Percentiles rank a stretch among this genome's conserved stretches.
These are phyloP conservation scores for Wickerhamiella infanticola DNA, from an alignment of 1,139 yeast species.

Conservation along the genomic window DNA sequence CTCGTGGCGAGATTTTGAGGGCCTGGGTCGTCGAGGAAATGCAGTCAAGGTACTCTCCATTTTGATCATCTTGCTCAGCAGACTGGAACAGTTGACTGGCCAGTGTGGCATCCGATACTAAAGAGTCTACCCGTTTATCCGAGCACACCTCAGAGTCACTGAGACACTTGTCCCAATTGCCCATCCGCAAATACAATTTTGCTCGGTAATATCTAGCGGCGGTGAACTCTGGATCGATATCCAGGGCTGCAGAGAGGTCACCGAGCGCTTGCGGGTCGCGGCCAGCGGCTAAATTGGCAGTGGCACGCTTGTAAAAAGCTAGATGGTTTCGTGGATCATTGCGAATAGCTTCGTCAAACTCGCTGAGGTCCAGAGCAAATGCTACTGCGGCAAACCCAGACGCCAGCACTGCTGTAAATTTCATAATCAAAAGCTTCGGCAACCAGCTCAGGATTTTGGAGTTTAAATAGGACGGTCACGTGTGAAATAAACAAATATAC, in stretches of 20 bases:
- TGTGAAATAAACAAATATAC: background rate
- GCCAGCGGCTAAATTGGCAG: constrained; percentile 25
- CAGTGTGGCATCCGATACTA: constrained; percentile 8
- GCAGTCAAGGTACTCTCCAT: constrained; percentile 20
- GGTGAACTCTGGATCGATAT: constrained; percentile 22
- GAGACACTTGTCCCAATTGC: constrained; percentile 20
- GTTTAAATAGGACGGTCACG: background rate
- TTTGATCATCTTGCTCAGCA: constrained; percentile 9
- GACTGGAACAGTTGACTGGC: constrained; percentile 7
- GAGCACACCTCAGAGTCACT: constrained; percentile 13
- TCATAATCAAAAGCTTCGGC: background rate
- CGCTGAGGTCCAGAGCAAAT: constrained; percentile 33
- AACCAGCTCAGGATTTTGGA: background rate
- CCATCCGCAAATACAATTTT: constrained; percentile 21
- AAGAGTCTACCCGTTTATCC: constrained; percentile 4
- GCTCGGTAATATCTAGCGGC: constrained; percentile 26
- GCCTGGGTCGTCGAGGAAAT: constrained; percentile 18
- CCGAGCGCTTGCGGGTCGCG: constrained; percentile 23
- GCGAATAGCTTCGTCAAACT: constrained; percentile 26
- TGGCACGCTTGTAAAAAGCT: constrained; percentile 26
- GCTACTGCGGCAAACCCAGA: background rate
- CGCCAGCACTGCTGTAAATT: background rate
- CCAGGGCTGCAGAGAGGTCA: constrained; percentile 23
- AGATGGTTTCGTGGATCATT: constrained; percentile 22
- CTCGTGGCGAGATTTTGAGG: constrained; percentile 20